Base-by-base conservation (phyloP, 2,329 filamentous ascomycete genomes). In the Neofusicoccum ribis region DNA sequence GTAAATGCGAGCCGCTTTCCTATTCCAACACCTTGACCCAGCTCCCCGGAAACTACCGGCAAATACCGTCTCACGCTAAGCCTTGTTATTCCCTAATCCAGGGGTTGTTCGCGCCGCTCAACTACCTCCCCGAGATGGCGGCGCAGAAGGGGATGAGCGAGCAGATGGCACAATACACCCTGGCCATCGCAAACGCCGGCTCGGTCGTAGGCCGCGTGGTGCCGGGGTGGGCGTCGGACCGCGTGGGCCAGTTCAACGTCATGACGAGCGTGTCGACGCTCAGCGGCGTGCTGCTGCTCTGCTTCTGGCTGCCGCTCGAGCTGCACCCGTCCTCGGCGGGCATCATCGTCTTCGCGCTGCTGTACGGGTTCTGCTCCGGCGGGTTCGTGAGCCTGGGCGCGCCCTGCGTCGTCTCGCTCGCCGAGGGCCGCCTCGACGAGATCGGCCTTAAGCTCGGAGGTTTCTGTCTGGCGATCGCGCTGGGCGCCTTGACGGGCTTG, bases 111-210 rank as follows among this genome's bases (percentile, higher is more conserved):
- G 79, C 79, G 63, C 81, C 81, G 0, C 83, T 83, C 70, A 82
- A 82, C 73, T 83, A 82, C 71, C 71, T 81, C 31, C 85, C 87
- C 11, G 80, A 85, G 0, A 91, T 88, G 70, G 88, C 86, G 3
- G 59, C 39, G 36, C 73, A 79, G 0, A 76, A 79, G 0, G 84
- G 90, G 67, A 81, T 85, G 1, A 76, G 78, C 66, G 70, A 79
- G 3, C 79, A 83, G 0, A 74, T 91, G 1, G 85, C 86, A 9
- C 71, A 70, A 56, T 75, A 76, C 61, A 71, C 80, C 23, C 74
- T 80, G n/a, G 70, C 77, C 1, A 76, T 79, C 31, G 67, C 79
- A 39, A 81, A 81, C 47, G 79, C 73, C 5, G 76, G 76, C 1
- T 79, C 77, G 1, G 74, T 77, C 49, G 68, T 80, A 7, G 79